These are phyloP conservation scores for Symbiodinium natans DNA, from an alignment of 73 alveolate genomes.

Conservation along the genomic window DNA sequence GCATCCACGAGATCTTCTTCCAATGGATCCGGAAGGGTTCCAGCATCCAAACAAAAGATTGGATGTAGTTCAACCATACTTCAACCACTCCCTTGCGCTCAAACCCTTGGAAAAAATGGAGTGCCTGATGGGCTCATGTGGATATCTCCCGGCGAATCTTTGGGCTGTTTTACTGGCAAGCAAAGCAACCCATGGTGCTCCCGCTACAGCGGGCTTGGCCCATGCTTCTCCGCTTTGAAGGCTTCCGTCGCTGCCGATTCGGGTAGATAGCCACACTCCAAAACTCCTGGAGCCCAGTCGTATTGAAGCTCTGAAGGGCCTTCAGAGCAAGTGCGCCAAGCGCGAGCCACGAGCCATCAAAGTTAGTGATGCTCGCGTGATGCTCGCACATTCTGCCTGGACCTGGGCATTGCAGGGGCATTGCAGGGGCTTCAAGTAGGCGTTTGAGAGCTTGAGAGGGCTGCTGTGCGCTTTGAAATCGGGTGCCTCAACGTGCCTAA, in stretches of 20 bases:
- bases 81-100: neutral
- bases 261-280: no score
- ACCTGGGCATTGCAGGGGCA: neutral
- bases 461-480: neutral
- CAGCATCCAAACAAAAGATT: neutral
- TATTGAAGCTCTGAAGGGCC: neutral
- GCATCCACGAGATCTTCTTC: neutral
- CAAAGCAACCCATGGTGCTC: no score
- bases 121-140: neutral
- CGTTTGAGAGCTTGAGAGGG: neutral
- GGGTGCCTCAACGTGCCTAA: no score
- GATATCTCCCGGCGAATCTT: neutral
- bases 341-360: neutral
- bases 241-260: no score
- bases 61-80: no score
- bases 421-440: no score
- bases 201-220: no score
- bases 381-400: neutral
- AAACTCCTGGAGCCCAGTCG: no score
- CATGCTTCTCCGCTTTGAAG: no score
- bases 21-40: neutral
- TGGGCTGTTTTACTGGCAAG: no score
- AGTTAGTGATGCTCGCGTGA: neutral
- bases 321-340: neutral
- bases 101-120: slow-evolving; percentile 1